Evolutionary conservation across 345 rosid genomes (phyloP), one percentile per base, ranked within the genome.

Genomic region (Eucalyptus tenuipes): DNA sequence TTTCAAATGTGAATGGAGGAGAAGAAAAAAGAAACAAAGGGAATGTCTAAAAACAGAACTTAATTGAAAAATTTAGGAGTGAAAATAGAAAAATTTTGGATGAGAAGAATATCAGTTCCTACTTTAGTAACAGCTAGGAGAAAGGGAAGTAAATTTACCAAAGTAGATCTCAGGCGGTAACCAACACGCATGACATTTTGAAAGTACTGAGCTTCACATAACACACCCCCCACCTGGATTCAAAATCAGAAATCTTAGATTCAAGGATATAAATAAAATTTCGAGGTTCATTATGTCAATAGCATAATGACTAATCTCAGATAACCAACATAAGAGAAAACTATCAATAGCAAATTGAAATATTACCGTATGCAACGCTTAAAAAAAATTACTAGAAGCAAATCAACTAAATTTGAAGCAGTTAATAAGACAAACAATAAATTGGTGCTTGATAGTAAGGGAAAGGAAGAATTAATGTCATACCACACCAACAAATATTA

Each of bases 171-270:
- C 87, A 98, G 94, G 89, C 97, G 97, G 91, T 91, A 98, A 86
- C 99, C 99, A 90, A 95, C 97, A 88, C 99, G 98, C 99, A 98
- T 98, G 90, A 97, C 99, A 94, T 96, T 96, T 92, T 98, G 99
- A 91, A 98, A 98, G 93, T 98, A 98, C 86, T 98, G 99, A 90
- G 98, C 99, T 95, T 98, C 99, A 90, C 86, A 95, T 87, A 98
- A 92, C 86, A 98, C 99, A 5, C 99, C 99, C 88, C 96, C 87
- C 37, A 94, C 96, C 99, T 98, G 96, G 85, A 93, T 68, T 85
- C 53, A 55, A 66, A 59, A 88, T 88, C 88, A 90, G 85, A 89
- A 87, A 47, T 44, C 55, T 24, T 42, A 80, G 45, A 75, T 20
- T 75, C 47, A 20, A 75, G 47, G 85, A 68, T 57, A 48, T 84